phyloP scores from a whole-genome alignment of 371 early-diverging fungal genomes.

The Actinomucor elegans region DNA sequence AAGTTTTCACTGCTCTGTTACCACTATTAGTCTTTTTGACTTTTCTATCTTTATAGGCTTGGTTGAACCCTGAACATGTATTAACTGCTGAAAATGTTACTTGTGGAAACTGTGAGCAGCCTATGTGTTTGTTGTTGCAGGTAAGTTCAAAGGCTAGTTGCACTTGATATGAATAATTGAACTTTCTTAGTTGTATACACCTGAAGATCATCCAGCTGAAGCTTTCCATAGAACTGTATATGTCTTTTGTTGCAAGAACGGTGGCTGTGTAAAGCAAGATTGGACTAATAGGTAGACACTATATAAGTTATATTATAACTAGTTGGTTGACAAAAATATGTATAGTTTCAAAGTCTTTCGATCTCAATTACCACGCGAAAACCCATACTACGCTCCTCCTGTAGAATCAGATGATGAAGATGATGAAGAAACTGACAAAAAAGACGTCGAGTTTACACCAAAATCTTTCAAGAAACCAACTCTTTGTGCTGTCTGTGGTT shows the following conservation, averaged over 20 bases:
- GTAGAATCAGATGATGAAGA: slow-evolving; percentile 34
- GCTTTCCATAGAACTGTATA: slow-evolving; percentile 92
- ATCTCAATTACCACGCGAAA: slow-evolving; percentile 82
- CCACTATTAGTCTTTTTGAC: not conserved
- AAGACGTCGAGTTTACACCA: slow-evolving; percentile 21
- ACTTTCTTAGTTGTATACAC: slow-evolving; percentile 77
- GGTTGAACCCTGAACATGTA: slow-evolving; percentile 81
- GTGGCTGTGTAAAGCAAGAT: slow-evolving; percentile 70
- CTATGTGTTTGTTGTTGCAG: slow-evolving; percentile 85
- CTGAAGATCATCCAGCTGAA: slow-evolving; percentile 83
- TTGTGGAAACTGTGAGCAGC: slow-evolving; percentile 81
- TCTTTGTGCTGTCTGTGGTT: slow-evolving; percentile 67
- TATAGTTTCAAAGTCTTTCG: slow-evolving; percentile 84
- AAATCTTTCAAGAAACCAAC: slow-evolving; percentile 38
- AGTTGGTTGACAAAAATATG: not conserved
- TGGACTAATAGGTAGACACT: slow-evolving; percentile 59
- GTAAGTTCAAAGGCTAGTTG: slow-evolving; percentile 41
- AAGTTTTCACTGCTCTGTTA: slow-evolving; percentile 19
- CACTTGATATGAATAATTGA: not conserved
- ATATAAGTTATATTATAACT: not conserved
- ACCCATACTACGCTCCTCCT: slow-evolving; percentile 66
- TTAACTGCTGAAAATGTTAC: slow-evolving; percentile 58
- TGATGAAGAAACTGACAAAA: slow-evolving; percentile 34
- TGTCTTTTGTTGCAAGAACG: slow-evolving; percentile 88
- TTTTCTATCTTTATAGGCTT: slow-evolving; percentile 51